Percentiles rank a stretch among this genome's conserved stretches.
Evolutionary conservation across 306 rosid genomes (phyloP).

Genomic region (Urtica urens): DNA sequence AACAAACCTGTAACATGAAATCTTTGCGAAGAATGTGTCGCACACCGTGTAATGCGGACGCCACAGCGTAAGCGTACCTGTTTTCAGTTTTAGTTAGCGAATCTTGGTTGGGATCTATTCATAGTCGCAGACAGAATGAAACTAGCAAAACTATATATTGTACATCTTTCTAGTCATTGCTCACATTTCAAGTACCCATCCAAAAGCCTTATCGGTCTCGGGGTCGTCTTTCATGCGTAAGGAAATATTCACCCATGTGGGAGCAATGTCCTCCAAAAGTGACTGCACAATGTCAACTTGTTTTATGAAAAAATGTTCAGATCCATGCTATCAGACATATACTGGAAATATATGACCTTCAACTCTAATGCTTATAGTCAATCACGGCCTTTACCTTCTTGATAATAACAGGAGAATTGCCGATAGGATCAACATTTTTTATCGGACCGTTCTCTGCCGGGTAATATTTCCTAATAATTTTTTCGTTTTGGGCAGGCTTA

Average conservation of each 20-base stretch:
- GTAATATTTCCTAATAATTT: constrained; percentile 59
- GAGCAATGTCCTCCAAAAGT: constrained; percentile 84
- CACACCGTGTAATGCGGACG: constrained; percentile 86
- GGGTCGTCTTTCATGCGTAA: constrained; percentile 80
- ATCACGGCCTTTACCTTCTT: constrained; percentile 44
- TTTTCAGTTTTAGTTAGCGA: constrained; percentile 20
- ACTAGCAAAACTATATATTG: neutral
- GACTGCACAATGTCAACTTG: constrained; percentile 56
- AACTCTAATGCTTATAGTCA: neutral
- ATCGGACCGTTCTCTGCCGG: constrained; percentile 73
- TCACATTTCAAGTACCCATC: constrained; percentile 98
- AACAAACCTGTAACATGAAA: constrained; percentile 78
- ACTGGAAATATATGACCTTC: neutral
- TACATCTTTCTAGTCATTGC: constrained; percentile 11
- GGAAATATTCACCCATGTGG: constrained; percentile 93
- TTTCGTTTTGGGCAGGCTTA: constrained; percentile 55
- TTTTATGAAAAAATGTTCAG: no score
- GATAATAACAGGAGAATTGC: constrained; percentile 91
- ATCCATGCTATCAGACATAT: neutral
- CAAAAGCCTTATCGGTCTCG: constrained; percentile 77
- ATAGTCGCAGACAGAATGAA: neutral
- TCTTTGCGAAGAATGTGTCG: constrained; percentile 63
- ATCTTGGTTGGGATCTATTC: constrained; percentile 15
- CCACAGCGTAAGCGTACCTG: constrained; percentile 94
- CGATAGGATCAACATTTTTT: constrained; percentile 78